These are phyloP conservation scores for Penicillium goetzii DNA, from an alignment of 495 filamentous ascomycete genomes.

Conservation along the genomic window DNA sequence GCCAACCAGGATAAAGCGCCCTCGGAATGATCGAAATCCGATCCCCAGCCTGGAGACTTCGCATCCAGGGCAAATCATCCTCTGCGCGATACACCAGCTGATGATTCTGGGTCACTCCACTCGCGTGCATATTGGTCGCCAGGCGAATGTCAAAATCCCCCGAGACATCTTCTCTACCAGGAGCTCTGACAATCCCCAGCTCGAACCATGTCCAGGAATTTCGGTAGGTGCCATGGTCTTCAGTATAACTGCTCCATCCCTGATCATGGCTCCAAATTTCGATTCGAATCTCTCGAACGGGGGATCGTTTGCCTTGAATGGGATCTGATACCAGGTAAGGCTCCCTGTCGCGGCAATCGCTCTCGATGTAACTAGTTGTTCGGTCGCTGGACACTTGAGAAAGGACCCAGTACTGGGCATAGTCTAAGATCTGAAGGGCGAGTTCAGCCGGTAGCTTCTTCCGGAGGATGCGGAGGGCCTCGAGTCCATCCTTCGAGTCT, in stretches of 20 bases:
- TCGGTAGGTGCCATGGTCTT: background rate
- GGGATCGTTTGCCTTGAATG: background rate
- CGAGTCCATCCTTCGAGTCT: background rate
- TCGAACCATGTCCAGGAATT: slow-evolving; percentile 1
- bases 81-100: background rate
- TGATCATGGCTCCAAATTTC: background rate
- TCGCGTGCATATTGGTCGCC: background rate
- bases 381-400: background rate
- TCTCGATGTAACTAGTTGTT: background rate
- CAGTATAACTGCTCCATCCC: background rate
- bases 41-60: background rate
- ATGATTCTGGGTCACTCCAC: background rate
- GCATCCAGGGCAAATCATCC: background rate
- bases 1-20: background rate
- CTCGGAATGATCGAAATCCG: slow-evolving; percentile 4
- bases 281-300: background rate
- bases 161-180: background rate
- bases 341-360: background rate
- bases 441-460: background rate
- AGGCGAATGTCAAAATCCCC: background rate
- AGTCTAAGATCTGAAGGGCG: background rate
- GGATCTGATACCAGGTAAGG: background rate
- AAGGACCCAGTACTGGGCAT: background rate
- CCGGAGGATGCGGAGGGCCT: background rate
- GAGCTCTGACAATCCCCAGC: background rate